phyloP scores from a whole-genome alignment of 73 alveolate genomes.

The Tetrahymena elliotti region DNA sequence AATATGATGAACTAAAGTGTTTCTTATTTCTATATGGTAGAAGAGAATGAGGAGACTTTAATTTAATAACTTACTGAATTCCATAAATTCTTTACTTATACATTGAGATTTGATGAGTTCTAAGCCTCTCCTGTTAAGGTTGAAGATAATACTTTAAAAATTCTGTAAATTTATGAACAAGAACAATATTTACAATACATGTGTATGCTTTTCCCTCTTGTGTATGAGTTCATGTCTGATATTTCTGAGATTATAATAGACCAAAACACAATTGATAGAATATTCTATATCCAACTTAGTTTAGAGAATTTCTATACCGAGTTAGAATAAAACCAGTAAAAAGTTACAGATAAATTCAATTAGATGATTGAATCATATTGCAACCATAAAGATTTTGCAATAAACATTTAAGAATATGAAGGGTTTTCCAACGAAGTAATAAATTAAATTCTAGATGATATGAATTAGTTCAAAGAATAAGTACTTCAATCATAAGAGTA shows the following conservation, averaged over 20 bases:
- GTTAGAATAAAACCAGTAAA: not conserved
- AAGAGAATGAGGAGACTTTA: not conserved
- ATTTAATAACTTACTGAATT: not conserved
- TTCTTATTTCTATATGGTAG: not conserved
- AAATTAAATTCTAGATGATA: not conserved
- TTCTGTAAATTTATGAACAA: not conserved
- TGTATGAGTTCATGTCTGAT: not conserved
- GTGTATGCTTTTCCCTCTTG: not conserved
- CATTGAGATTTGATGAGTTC: not conserved
- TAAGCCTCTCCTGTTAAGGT: not conserved
- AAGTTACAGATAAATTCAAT: not conserved
- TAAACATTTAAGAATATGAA: not conserved
- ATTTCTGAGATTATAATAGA: not conserved
- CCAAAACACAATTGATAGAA: not conserved
- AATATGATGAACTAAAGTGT: not conserved
- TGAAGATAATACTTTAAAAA: not conserved
- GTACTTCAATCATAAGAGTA: not conserved
- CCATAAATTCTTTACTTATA: not conserved
- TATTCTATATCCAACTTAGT: not conserved
- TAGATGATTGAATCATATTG: not conserved
- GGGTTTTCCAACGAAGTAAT: not conserved
- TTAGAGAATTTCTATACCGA: not conserved
- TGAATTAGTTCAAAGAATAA: not conserved
- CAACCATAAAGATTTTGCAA: not conserved
- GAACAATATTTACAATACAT: not conserved